Conservation (phyloP, 129 eudicot species). For the Cynara cardunculus region DNA sequence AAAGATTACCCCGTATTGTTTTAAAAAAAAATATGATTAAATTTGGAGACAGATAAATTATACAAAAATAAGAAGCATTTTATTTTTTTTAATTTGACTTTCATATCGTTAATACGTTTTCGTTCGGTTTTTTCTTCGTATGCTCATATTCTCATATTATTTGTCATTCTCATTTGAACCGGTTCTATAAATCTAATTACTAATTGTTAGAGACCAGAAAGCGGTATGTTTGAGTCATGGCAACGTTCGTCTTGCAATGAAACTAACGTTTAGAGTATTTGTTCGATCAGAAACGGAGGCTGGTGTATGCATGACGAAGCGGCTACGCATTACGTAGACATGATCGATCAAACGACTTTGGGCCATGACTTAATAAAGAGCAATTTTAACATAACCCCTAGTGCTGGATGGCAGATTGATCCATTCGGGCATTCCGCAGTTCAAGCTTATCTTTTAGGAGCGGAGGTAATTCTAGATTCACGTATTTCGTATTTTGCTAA, state of each 20-base stretch:
- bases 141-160: neutral
- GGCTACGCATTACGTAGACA: constrained; percentile 84
- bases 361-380: constrained; percentile 64
- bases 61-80: neutral
- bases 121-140: neutral
- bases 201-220: neutral
- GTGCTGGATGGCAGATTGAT: constrained; percentile 98
- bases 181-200: neutral
- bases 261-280: neutral
- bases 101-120: neutral
- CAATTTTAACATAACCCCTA: constrained; percentile 77
- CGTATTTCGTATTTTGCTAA: neutral
- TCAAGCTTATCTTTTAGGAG: constrained; percentile 87
- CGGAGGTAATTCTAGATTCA: constrained; percentile 53
- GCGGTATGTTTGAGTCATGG: neutral
- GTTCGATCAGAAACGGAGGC: constrained; percentile 74
- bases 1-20: neutral
- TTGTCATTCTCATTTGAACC: neutral
- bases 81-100: neutral
- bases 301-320: constrained; percentile 99
- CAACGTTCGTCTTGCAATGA: neutral
- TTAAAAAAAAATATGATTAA: neutral
- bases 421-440: constrained; percentile 97
- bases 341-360: constrained; percentile 92
- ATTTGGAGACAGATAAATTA: neutral